phyloP scores from a whole-genome alignment of 345 rosid species.

The Eucalyptus regnans region DNA sequence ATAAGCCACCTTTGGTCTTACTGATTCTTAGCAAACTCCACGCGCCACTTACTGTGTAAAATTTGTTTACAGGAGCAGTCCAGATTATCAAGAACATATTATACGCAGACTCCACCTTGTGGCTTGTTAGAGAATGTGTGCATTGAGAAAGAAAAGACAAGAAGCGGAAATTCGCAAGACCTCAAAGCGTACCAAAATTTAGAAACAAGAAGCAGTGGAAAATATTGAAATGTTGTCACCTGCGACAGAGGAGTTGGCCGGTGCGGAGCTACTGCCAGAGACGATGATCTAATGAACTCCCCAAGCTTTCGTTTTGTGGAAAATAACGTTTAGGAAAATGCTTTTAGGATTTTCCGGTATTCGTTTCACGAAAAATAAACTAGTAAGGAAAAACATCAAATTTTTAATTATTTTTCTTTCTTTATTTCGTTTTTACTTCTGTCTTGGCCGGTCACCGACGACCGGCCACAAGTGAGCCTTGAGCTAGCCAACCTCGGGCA shows the following conservation, averaged over 20 bases:
- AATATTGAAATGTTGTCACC: not conserved
- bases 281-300: not conserved
- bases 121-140: not conserved
- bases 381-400: fast-evolving
- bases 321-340: fast-evolving
- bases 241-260: not conserved
- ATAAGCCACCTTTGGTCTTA: not conserved
- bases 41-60: not conserved
- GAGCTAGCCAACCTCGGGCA: fast-evolving
- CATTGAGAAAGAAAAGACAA: not conserved
- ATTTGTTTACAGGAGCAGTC: not conserved
- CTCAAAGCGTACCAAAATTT: not conserved
- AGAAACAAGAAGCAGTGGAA: not conserved
- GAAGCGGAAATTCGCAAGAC: not conserved
- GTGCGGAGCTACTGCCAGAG: not conserved
- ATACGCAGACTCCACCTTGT: not conserved
- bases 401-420: no score
- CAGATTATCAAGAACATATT: not conserved
- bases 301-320: fast-evolving
- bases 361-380: fast-evolving
- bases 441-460: fast-evolving
- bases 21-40: not conserved
- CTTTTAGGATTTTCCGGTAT: no score
- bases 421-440: fast-evolving
- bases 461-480: no score